A percentile compares a stretch with the other conserved stretches of the same genome.
Conservation (phyloP, 2,329 filamentous ascomycete species). For the Nemania bipapillata region DNA sequence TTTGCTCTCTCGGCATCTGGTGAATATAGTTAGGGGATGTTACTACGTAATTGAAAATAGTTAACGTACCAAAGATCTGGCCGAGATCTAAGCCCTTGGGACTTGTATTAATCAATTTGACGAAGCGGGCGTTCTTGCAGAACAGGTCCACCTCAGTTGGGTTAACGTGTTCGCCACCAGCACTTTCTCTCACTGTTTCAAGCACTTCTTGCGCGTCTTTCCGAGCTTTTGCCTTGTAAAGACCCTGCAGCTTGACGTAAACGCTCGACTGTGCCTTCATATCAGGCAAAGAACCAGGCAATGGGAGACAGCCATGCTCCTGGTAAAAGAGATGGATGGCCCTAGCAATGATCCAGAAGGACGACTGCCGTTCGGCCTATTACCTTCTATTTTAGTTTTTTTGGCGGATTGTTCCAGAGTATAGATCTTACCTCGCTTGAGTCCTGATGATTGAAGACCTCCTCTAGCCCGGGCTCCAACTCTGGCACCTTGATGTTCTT, state of each 20-base stretch:
- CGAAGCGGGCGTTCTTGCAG: slow-evolving; percentile 93
- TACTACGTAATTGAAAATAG: slow-evolving; percentile 26
- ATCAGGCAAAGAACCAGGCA: slow-evolving; percentile 89
- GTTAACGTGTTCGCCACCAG: slow-evolving; percentile 66
- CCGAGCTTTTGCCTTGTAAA: slow-evolving; percentile 90
- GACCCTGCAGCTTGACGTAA: slow-evolving; percentile 88
- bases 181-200: slow-evolving; percentile 65
- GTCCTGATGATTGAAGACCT: slow-evolving; percentile 78
- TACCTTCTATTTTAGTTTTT: slow-evolving; percentile 38
- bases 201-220: slow-evolving; percentile 81
- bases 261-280: slow-evolving; percentile 96
- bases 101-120: slow-evolving; percentile 79
- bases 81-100: slow-evolving; percentile 60
- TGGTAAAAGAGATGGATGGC: slow-evolving; percentile 82
- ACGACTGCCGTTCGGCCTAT: slow-evolving; percentile 61
- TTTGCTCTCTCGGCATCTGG: slow-evolving; percentile 66
- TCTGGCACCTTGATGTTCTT: slow-evolving; percentile 80
- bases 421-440: slow-evolving; percentile 63
- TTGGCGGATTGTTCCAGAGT: slow-evolving; percentile 47
- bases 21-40: slow-evolving; percentile 43
- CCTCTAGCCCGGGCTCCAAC: slow-evolving; percentile 74
- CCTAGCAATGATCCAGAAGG: slow-evolving; percentile 89
- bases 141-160: slow-evolving; percentile 85
- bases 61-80: slow-evolving; percentile 64
- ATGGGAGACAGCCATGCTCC: slow-evolving; percentile 77